Base-by-base conservation (phyloP, 2,329 filamentous ascomycete species). In the Trichoderma atrobrunneum region DNA sequence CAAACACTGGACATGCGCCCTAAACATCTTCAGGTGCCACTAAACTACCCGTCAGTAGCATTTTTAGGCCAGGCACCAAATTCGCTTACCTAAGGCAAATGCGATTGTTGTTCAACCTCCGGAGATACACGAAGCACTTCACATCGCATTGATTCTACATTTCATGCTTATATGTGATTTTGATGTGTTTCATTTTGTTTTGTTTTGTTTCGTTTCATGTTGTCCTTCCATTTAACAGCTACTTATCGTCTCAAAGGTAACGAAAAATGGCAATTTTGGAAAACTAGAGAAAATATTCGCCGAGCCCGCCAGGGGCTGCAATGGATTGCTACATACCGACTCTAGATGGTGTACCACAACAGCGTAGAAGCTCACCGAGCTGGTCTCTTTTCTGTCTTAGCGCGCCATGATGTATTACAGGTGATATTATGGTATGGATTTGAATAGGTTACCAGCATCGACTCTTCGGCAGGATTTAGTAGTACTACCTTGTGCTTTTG, bases 301-400 rank as follows among this genome's bases (percentile, higher is more conserved):
- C 51, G 64, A 67, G 64, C 8, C 32, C 57, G 30, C 51, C 64
- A 57, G 64, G 64, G 64, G 64, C 51, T 57, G 51, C n/a, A 18
- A 18, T 56, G 64, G 21, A 66, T n/a, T 56, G 30, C 57, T 60
- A 28, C 57, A 21, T 34, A 60, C n/a, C 18, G 18, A 60, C 28
- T 59, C 56, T 26, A n/a, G 18, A 32, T 21, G n/a, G 43, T n/a
- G 43, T 51, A 51, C 43, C 43, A 51, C 43, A 43, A 43, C 39
- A 21, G 43, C 43, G 16, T 48, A 48, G 3, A 48, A 21, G 48
- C 1, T 24, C 48, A 51, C 48, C 48, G n/a, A 51, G 48, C 5
- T 56, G 54, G 54, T 18, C 24, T 65, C 62, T 18, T 48, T 70
- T 61, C 30, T 16, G 59, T 64, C 68, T 56, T 66, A 21, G 67